Conservation (phyloP, 176 grass and related monocot genomes). For the Rhynchospora pubera region DNA sequence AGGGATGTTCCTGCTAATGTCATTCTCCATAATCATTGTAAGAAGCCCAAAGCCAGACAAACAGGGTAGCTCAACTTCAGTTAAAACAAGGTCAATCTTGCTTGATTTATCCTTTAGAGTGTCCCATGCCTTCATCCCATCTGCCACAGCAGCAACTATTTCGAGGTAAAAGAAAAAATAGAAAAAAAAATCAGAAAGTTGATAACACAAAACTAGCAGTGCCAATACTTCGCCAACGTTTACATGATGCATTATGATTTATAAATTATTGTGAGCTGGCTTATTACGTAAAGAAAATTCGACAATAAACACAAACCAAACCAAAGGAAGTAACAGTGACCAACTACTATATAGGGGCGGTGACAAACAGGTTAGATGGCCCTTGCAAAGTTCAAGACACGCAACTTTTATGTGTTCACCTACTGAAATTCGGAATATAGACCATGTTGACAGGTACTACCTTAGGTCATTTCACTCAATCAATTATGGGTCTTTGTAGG, state of each 20-base stretch:
- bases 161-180: neutral
- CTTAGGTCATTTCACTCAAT: neutral
- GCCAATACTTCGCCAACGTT: neutral
- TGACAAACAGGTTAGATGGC: too few relatives aligned
- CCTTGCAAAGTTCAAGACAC: too few relatives aligned
- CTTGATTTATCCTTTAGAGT: constrained; percentile 78
- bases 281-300: neutral
- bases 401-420: too few relatives aligned
- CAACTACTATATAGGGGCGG: too few relatives aligned
- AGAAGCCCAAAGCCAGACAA: constrained; percentile 91
- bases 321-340: neutral
- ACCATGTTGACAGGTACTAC: neutral
- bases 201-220: neutral
- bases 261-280: neutral
- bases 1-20: constrained; percentile 80
- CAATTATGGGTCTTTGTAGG: neutral
- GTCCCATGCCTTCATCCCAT: constrained; percentile 87
- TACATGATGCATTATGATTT: neutral
- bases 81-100: constrained; percentile 83
- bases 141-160: constrained; percentile 55
- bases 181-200: neutral
- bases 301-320: neutral
- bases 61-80: constrained; percentile 83
- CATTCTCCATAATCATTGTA: constrained; percentile 94
- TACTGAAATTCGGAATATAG: too few relatives aligned